A percentile compares a stretch with the other conserved stretches of the same genome.
Evolutionary conservation across 805 yeast genomes (phyloP).

Genomic region (Candida wancherniae): DNA sequence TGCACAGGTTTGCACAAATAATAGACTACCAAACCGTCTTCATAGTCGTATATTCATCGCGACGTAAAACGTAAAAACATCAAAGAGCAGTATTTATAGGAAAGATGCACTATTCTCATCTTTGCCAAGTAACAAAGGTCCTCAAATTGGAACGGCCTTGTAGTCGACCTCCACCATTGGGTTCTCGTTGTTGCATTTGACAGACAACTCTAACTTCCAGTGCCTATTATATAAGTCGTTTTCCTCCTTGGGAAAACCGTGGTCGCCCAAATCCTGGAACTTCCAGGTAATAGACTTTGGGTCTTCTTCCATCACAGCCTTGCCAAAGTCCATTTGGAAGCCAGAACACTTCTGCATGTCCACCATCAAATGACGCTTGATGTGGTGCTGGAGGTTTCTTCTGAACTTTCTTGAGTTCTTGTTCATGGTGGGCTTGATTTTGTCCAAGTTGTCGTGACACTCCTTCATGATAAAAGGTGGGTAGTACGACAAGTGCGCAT

Average conservation of each 20-base stretch:
- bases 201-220: slow-evolving; percentile 61
- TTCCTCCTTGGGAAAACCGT: slow-evolving; percentile 49
- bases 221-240: slow-evolving; percentile 44
- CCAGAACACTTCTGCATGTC: slow-evolving; percentile 65
- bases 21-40: no score
- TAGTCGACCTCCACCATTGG: slow-evolving; percentile 67
- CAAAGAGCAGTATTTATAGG: not conserved
- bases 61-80: no score
- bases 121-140: no score
- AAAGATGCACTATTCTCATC: not conserved
- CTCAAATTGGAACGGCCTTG: slow-evolving; percentile 43
- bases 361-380: slow-evolving; percentile 62
- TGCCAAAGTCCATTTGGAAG: slow-evolving; percentile 47
- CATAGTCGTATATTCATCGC: no score
- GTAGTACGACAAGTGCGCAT: slow-evolving; percentile 60
- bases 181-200: slow-evolving; percentile 60
- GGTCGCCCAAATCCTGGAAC: slow-evolving; percentile 53
- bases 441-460: slow-evolving; percentile 64
- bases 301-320: slow-evolving; percentile 43
- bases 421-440: slow-evolving; percentile 67
- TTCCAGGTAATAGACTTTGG: slow-evolving; percentile 58
- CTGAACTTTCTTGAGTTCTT: slow-evolving; percentile 67
- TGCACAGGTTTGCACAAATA: no score
- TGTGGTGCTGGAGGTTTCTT: slow-evolving; percentile 70
- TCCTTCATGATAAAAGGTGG: slow-evolving; percentile 72